Base-by-base conservation (phyloP, 768 basidiomycete genomes). In the Suillus subluteus region DNA sequence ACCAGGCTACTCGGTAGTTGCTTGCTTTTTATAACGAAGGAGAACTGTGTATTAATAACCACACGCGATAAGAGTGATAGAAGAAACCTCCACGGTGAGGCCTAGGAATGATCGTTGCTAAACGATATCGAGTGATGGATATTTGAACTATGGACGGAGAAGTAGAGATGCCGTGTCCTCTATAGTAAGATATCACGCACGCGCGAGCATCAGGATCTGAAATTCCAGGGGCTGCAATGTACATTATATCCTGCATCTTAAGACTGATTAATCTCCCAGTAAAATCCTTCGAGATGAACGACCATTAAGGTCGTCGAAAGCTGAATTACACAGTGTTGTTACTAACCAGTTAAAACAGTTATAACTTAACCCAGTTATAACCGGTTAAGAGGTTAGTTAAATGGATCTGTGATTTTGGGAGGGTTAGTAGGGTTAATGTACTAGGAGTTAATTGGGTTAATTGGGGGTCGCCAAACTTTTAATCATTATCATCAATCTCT, bases 251-350 rank as follows among this genome's bases (percentile, higher is more conserved):
- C 18, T 55, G 30, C 30, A 32, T 6, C 9, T 55, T 30, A 11
- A 32, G 30, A 32, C 32, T 32, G 32, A 32, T 32, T 32, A 11
- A 35, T 35, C 16, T 35, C 30, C 54, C 30, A 92, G 76, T 0
- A 86, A 81, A 66, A 89, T 80, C 2, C 84, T 85, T 44, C 21
- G 26, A 18, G 2, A 58, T 56, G 59, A 69, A 56, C 54, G 18
- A 50, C 23, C 38, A 48, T 12, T 23, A 41, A 50, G 30, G 4
- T 1, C 11, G 37, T 16, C 30, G 43, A 64, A 32, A 44, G 56
- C 26, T 13, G 41, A 55, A 83, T 30, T n/a, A n/a, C n/a, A n/a
- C n/a, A n/a, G n/a, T n/a, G n/a, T n/a, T n/a, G n/a, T n/a, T n/a
- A n/a, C n/a, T n/a, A n/a, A n/a, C n/a, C n/a, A n/a, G n/a, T n/a